Evolutionary conservation across 1,284 basidiomycete species (phyloP).

Genomic region (Tilletia indica): DNA sequence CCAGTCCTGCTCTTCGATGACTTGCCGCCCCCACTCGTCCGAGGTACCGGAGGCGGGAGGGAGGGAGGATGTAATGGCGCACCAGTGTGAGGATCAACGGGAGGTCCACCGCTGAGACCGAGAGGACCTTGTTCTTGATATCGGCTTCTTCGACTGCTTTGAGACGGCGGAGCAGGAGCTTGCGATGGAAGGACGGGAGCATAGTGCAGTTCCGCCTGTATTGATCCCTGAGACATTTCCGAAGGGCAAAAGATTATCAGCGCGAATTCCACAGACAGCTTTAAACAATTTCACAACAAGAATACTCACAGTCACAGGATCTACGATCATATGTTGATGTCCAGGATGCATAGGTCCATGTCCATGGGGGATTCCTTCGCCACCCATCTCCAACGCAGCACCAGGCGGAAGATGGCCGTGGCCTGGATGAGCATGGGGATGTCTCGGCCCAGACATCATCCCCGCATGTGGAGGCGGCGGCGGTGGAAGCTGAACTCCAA

Average conservation of each 20-base stretch:
- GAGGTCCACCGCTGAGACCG: neutral
- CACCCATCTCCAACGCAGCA: no score
- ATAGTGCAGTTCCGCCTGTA: conserved; percentile 1
- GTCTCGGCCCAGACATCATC: no score
- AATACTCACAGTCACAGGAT: neutral
- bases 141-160: conserved; percentile 1
- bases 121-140: neutral
- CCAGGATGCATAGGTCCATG: conserved; percentile 10
- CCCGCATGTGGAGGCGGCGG: no score
- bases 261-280: no score
- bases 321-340: neutral
- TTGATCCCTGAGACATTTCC: neutral
- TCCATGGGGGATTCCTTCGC: neutral
- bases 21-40: neutral
- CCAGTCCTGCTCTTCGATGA: conserved; percentile 3
- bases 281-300: neutral
- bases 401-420: no score
- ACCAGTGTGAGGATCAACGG: neutral
- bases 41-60: neutral
- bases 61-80: neutral
- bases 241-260: no score
- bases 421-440: no score
- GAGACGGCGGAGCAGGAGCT: neutral
- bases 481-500: no score
- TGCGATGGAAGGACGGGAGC: neutral